Conservation (phyloP, 2,329 filamentous ascomycete genomes). For the Nannizziopsis barbatae region DNA sequence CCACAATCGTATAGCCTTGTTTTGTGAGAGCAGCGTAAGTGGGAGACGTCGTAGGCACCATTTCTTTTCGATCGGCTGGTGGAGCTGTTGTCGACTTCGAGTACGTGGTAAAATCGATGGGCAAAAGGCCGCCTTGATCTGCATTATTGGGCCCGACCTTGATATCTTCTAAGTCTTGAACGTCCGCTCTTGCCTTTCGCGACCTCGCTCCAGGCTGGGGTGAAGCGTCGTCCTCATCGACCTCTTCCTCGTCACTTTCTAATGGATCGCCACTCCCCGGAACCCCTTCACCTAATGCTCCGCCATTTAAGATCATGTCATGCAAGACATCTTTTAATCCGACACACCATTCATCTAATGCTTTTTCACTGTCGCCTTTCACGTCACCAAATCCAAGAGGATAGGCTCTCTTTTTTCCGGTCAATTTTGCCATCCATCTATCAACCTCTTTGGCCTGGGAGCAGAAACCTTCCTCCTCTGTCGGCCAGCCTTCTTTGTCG, state of each 20-base stretch:
- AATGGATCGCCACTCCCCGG: slow-evolving; percentile 69
- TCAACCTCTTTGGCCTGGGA: slow-evolving; percentile 84
- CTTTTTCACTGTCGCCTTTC: slow-evolving; percentile 56
- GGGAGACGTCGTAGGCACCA: slow-evolving; percentile 85
- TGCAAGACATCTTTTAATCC: slow-evolving; percentile 63
- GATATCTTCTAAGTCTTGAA: slow-evolving; percentile 79
- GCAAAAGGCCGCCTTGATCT: slow-evolving; percentile 36
- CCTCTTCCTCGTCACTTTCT: slow-evolving; percentile 71
- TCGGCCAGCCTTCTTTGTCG: slow-evolving; percentile 83
- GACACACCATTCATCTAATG: slow-evolving; percentile 64
- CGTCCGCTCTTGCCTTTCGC: slow-evolving; percentile 33
- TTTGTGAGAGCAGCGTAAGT: slow-evolving; percentile 85
- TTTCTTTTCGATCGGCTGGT: slow-evolving; percentile 55
- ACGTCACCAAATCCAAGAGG: slow-evolving; percentile 81
- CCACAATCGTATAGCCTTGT: slow-evolving; percentile 91
- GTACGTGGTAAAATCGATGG: slow-evolving; percentile 66
- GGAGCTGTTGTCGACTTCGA: slow-evolving; percentile 34
- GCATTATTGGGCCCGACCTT: slow-evolving; percentile 34
- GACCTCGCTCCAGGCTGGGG: slow-evolving; percentile 37
- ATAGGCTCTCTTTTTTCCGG: slow-evolving; percentile 71
- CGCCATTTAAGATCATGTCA: slow-evolving; percentile 44
- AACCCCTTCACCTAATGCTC: slow-evolving; percentile 53
- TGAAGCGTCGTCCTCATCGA: slow-evolving; percentile 58
- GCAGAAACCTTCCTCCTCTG: slow-evolving; percentile 81
- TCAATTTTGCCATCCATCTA: slow-evolving; percentile 95